Base-by-base conservation (phyloP, 805 yeast genomes). In the Suhomyces emberorum region DNA sequence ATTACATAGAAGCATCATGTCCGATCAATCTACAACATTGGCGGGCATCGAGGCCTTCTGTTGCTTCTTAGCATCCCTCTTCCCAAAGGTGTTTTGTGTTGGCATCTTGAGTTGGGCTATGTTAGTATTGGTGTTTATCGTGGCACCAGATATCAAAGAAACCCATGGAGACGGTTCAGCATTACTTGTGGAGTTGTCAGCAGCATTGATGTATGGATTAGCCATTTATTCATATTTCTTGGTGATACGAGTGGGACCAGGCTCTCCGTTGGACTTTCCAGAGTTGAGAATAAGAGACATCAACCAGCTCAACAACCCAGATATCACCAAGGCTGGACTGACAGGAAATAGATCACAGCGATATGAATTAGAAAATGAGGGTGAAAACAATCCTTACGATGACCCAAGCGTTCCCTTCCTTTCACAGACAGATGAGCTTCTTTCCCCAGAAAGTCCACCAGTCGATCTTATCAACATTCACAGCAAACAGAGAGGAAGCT, bases 261-360 rank as follows among this genome's bases (percentile, higher is more conserved):
- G 91, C 0, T 75, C 82, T 12, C 88, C 91, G 0, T 42, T 63
- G 14, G 87, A 81, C 42, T 79, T 65, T 44, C 59, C 65, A 0
- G 73, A 65, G 27, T 55, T 83, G 20, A 46, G 49, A 12, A 55
- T 71, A 23, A 15, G 18, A 11, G 29, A 33, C 20, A 15, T 36
- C 9, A 32, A 23, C 8, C 11, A 18, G 12, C 34, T 32, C 8
- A 20, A 21, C 15, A 31, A 25, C 11, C 17, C 14, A n/a, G 22
- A 22, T 12, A 21, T 11, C 15, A 14, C 16, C 7, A 27, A 24
- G n/a, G n/a, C n/a, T 14, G 6, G 7, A 11, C 7, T 6, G n/a
- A 24, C n/a, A 10, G 27, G 6, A 14, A 11, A 24, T 24, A 14
- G 27, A 24, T 6, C 7, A 10, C 9, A 10, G 9, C 23, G 23